Evolutionary conservation across 2,329 filamentous ascomycete genomes (phyloP), one percentile per base, ranked within the genome.

Genomic region (Microascus cirrosus): DNA sequence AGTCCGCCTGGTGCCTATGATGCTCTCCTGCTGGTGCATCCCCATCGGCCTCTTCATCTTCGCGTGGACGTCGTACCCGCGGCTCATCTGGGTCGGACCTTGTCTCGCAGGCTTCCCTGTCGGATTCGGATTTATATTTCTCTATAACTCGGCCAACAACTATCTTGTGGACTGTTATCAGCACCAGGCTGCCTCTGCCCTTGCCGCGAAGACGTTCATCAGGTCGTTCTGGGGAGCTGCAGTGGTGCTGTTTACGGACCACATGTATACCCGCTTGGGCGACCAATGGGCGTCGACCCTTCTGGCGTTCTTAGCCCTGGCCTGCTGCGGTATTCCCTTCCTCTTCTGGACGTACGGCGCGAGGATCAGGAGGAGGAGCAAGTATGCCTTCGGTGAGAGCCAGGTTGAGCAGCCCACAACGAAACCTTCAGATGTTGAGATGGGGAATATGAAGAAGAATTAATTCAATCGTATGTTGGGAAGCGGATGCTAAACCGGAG

Each of bases 241-340:
- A 1, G 83, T 85, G 1, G 89, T 93, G 0, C 78, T 95, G 1
- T 94, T 94, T 71, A 93, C 89, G 0, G 77, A 80, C 62, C 88
- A 93, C 70, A 93, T 94, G 89, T 91, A 90, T 70, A 69, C 78
- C 54, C 78, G 84, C 2, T 76, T 93, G 15, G 84, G 84, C 10
- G 78, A 90, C 69, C 83, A 90, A 68, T 93, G 89, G 89, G 89
- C 89, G 0, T 84, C 82, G 55, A 79, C 80, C 0, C 76, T 94
- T 11, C 73, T 94, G 10, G 89, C 81, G 0, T 92, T 92, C 64
- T 77, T 95, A 63, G 82, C 80, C 18, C 73, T 95, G 6, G 86
- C 82, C 0, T 95, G 90, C 73, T 95, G 90, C 68, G 82, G 77
- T 0, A 95, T 95, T 63, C 90, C 90, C 0, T 95, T 86, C 68